Evolutionary conservation across 805 yeast genomes (phyloP).

Genomic region (Candida schatavii): DNA sequence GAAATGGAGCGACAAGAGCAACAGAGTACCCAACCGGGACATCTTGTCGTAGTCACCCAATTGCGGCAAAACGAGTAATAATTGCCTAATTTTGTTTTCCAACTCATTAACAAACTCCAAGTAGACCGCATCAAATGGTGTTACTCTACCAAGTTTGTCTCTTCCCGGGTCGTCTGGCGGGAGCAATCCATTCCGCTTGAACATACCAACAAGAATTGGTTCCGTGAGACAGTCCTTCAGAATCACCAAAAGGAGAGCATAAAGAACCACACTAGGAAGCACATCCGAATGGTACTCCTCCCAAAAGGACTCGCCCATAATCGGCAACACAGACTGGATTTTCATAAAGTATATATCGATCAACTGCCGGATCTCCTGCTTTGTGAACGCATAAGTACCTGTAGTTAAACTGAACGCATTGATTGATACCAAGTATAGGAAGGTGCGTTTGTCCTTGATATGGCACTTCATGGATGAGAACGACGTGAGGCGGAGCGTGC

Average conservation of each 20-base stretch:
- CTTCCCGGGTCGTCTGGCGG: neutral
- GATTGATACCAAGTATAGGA: constrained; percentile 19
- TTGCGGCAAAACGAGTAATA: constrained; percentile 23
- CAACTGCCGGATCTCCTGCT: constrained; percentile 18
- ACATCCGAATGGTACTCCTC: constrained; percentile 17
- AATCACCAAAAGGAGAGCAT: constrained; percentile 26
- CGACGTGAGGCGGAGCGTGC: neutral
- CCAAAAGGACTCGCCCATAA: constrained; percentile 31
- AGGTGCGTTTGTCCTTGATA: constrained; percentile 13
- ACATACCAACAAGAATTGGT: constrained; percentile 21
- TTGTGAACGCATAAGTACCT: constrained; percentile 19
- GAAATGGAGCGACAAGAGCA: constrained; percentile 24
- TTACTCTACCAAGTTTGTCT: neutral
- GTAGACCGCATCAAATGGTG: constrained; percentile 7
- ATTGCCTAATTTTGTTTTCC: constrained; percentile 33
- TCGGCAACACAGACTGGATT: constrained; percentile 31
- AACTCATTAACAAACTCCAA: constrained; percentile 19
- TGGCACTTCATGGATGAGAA: constrained; percentile 7
- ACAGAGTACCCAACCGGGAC: constrained; percentile 11
- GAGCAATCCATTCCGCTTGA: constrained; percentile 10
- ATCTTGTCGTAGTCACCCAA: constrained; percentile 32
- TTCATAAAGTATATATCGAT: constrained; percentile 29
- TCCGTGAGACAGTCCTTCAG: constrained; percentile 25
- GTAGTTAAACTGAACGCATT: constrained; percentile 30
- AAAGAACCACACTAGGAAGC: constrained; percentile 20